A percentile compares a stretch with the other conserved stretches of the same genome.
Conservation (phyloP, 163 green algal species). For the Coccomyxa subellipsoidea region DNA sequence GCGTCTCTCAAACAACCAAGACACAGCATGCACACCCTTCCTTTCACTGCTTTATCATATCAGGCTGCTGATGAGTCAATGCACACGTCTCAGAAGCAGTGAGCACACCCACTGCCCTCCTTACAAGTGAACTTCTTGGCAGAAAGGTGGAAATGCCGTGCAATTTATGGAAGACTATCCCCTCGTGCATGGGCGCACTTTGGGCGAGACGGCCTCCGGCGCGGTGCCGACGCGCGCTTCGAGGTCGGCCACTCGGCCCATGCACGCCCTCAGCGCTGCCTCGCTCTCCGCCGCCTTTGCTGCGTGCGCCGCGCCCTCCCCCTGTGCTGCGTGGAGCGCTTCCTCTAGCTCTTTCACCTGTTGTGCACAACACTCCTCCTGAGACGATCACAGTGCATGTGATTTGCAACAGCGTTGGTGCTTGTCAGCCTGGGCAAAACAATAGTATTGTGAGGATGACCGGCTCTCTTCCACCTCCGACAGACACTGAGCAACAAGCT, state of each 20-base stretch:
- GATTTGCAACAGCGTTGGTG: background rate
- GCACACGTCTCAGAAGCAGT: no score
- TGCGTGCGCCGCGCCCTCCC: background rate
- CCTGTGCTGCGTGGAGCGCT: background rate
- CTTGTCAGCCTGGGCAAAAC: background rate
- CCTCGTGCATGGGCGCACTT: background rate
- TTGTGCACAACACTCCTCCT: no score
- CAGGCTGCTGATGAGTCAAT: no score
- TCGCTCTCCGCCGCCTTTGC: background rate
- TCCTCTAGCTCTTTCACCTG: constrained; percentile 11
- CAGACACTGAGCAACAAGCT: no score
- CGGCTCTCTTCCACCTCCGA: background rate
- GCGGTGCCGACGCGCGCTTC: background rate
- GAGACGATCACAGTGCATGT: no score
- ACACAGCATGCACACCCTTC: no score
- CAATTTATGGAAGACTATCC: no score
- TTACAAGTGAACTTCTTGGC: no score
- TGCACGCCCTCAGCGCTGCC: background rate
- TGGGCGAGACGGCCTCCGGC: background rate
- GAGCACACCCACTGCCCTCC: no score
- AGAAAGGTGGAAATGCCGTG: no score
- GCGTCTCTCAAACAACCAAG: no score
- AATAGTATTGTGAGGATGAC: background rate
- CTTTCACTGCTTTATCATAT: no score
- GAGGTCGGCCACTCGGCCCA: background rate